phyloP scores from a whole-genome alignment of 345 rosid genomes.

The Populus euphratica region DNA sequence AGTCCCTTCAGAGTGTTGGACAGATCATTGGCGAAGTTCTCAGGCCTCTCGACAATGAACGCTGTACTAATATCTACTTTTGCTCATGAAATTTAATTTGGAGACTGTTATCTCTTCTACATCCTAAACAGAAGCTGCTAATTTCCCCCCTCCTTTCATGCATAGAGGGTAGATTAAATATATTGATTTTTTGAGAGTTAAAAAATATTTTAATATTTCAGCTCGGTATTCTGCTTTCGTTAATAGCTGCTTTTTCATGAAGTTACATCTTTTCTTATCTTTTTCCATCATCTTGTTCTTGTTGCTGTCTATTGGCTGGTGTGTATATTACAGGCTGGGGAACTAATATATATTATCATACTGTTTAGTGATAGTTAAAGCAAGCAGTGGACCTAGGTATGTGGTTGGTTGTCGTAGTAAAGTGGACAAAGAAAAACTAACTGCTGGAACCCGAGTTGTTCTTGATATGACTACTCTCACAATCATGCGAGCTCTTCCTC shows the following conservation, averaged over 20 bases:
- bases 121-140: not conserved
- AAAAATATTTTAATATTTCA: not conserved
- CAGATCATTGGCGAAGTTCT: constrained; percentile 99
- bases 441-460: constrained; percentile 89
- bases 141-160: not conserved
- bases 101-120: not conserved
- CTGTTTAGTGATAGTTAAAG: constrained; percentile 82
- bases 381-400: constrained; percentile 92
- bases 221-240: not conserved
- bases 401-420: constrained; percentile 98
- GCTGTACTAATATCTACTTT: constrained; percentile 45
- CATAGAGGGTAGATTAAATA: not conserved
- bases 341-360: not conserved
- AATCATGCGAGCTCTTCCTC: constrained; percentile 85
- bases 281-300: not conserved
- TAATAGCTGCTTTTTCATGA: not conserved
- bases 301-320: not conserved
- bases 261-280: not conserved
- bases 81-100: no score
- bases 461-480: constrained; percentile 72
- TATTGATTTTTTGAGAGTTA: not conserved
- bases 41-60: constrained; percentile 88
- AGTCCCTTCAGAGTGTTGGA: constrained; percentile 99
- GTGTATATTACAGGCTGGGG: no score
- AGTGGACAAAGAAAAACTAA: constrained; percentile 84